Base-by-base conservation (phyloP, 805 yeast species). In the Yamadazyma sp. region DNA sequence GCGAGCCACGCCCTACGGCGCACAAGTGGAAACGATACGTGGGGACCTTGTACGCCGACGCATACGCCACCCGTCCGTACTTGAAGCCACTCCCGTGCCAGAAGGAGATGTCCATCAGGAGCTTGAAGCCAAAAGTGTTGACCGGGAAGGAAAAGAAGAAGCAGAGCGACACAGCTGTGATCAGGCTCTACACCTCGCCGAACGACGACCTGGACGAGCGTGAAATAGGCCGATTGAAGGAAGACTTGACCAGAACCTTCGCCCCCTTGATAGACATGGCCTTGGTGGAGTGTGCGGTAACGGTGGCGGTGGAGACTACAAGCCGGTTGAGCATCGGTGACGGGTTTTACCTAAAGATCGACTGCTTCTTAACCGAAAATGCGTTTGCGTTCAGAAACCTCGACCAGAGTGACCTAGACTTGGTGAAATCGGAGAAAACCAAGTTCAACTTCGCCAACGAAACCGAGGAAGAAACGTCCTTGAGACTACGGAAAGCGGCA, bases 221-320 rank as follows among this genome's bases (percentile, higher is more conserved):
- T 42, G 95, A 86, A 53, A 66, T 90, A 20, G 97, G 93, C 0
- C 73, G 95, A 47, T 54, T 86, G 1, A 81, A 86, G 0, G 89
- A 82, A 45, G 84, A 78, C 34, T 65, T 78, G 20, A 88, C 95
- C 0, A 60, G 73, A 4, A 71, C 81, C 8, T 53, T 90, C 7
- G 73, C 81, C 3, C 88, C 95, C 0, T 64, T 89, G 21, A 38
- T 85, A 2, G 84, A 77, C 37, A 57, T 74, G 7, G 65, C 69
- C 6, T 66, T 78, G 3, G 74, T 84, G 26, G 52, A 54, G 2
- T 80, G 86, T 47, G 73, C 74, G 26, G 78, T 78, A 1, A 70
- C 77, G 0, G 68, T 85, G 23, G 69, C 84, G 6, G 77, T 71
- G 50, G 77, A 81, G 28, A 83, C 80, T 13, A 63, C 67, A 8